Base-by-base conservation (phyloP, 2,329 filamentous ascomycete species). In the Polychaeton citri region DNA sequence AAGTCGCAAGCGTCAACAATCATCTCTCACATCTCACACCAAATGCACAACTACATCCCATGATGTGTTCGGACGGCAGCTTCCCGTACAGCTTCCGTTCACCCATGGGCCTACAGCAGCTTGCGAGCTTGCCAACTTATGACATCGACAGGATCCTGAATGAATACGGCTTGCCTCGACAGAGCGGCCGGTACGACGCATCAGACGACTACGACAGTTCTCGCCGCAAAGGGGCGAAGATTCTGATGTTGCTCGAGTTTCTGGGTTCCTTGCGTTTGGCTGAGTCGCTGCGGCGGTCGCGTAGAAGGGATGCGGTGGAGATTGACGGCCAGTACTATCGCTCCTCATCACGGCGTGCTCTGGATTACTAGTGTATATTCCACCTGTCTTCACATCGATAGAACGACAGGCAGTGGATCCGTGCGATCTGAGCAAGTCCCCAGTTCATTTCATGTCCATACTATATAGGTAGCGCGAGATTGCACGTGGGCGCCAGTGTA, bases 41-140 rank as follows among this genome's bases (percentile, higher is more conserved):
- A 30, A 48, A 50, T 33, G 46, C 43, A 6, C 49, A 54, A 19
- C 26, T 60, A 15, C 52, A 58, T 33, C 56, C 57, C 2, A 57
- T 53, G 45, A 48, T 57, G 43, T 45, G 46, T 21, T 21, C 24
- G 4, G 47, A 54, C 24, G 52, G 51, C 3, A 40, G 42, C n/a
- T 59, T 55, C 32, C 58, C 57, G 6, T 21, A 35, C 4, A 46
- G 50, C 10, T 59, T 58, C 36, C 39, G 43, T 17, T 35, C 36
- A 2, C 45, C 36, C 40, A 43, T 53, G 35, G 44, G 47, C 21
- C 48, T 55, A 32, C 37, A 41, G 39, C 47, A 42, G 38, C 42
- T 53, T 2, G 20, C 24, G 19, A 18, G 15, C 33, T 5, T 7
- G 20, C 15, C 17, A 20, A n/a, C 19, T 13, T 13, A 12, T 18